These are phyloP conservation scores for Paecilomyces niveus DNA, from an alignment of 2,329 filamentous ascomycete species.

Conservation along the genomic window DNA sequence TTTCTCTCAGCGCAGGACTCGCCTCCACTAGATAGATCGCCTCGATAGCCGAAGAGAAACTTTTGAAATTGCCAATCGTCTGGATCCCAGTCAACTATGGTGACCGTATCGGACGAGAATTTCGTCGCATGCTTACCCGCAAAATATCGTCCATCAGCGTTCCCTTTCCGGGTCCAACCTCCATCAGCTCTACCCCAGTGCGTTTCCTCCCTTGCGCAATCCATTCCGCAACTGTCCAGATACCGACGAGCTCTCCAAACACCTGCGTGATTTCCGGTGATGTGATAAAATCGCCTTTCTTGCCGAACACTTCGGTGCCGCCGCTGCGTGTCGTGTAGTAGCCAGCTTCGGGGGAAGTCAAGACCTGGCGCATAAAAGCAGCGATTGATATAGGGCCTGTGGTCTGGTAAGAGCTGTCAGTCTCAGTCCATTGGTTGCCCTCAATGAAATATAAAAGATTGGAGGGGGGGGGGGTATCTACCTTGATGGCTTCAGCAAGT, in stretches of 20 bases:
- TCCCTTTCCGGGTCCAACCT: constrained; percentile 87
- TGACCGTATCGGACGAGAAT: constrained; percentile 5
- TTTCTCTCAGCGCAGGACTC: constrained; percentile 66
- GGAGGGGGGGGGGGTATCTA: constrained; percentile 39
- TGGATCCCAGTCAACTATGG: constrained; percentile 27
- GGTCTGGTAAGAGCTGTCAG: constrained; percentile 46
- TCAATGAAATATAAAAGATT: neutral
- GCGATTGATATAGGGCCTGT: constrained; percentile 90
- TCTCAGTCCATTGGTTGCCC: neutral
- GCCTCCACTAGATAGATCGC: constrained; percentile 92
- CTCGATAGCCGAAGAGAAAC: constrained; percentile 68
- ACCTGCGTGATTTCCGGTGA: constrained; percentile 96
- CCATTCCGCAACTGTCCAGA: constrained; percentile 97
- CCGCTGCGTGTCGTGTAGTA: constrained; percentile 79
- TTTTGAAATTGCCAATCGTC: constrained; percentile 79
- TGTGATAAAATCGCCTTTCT: constrained; percentile 89
- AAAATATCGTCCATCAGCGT: constrained; percentile 97
- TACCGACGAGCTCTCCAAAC: constrained; percentile 86
- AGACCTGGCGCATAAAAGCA: constrained; percentile 96
- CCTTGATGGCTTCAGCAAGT: constrained; percentile 78
- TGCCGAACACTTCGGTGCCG: constrained; percentile 80
- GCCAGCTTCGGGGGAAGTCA: constrained; percentile 81
- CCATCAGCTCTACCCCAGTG: constrained; percentile 77
- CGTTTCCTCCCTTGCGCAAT: constrained; percentile 74
- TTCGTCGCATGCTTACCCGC: constrained; percentile 50